phyloP scores from a whole-genome alignment of 75 land plant genomes.

The Cupressus sempervirens region DNA sequence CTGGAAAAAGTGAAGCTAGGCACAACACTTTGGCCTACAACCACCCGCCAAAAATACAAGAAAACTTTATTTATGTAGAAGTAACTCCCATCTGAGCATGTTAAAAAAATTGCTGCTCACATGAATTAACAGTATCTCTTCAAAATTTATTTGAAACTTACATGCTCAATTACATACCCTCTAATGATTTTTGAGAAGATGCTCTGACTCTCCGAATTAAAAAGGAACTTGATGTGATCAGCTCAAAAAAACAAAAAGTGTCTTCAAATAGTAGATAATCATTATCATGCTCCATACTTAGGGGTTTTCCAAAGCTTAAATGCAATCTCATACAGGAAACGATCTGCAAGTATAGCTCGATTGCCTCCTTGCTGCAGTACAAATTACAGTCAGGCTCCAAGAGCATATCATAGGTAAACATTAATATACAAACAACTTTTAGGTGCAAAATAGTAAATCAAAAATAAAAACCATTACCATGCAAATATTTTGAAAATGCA shows the following conservation, averaged over 20 bases:
- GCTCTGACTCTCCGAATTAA: not conserved
- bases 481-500: not conserved
- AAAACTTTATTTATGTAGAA: not conserved
- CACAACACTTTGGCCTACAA: not conserved
- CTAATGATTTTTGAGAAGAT: not conserved
- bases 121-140: not conserved
- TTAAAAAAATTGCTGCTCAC: not conserved
- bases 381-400: slow-evolving; percentile 3
- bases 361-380: slow-evolving; percentile 58
- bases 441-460: not conserved
- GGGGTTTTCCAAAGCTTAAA: slow-evolving; percentile 99
- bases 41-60: not conserved
- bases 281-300: slow-evolving; percentile 87
- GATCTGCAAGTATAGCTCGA: slow-evolving; percentile 77
- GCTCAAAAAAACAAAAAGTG: not conserved
- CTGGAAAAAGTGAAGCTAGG: not conserved
- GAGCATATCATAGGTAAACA: not conserved
- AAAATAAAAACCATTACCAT: not conserved
- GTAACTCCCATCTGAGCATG: not conserved
- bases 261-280: not conserved
- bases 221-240: not conserved
- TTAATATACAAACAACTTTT: not conserved
- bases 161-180: not conserved
- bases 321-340: slow-evolving; percentile 84
- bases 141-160: not conserved